Base-by-base conservation (phyloP, 768 basidiomycete species). In the Suillus subluteus region DNA sequence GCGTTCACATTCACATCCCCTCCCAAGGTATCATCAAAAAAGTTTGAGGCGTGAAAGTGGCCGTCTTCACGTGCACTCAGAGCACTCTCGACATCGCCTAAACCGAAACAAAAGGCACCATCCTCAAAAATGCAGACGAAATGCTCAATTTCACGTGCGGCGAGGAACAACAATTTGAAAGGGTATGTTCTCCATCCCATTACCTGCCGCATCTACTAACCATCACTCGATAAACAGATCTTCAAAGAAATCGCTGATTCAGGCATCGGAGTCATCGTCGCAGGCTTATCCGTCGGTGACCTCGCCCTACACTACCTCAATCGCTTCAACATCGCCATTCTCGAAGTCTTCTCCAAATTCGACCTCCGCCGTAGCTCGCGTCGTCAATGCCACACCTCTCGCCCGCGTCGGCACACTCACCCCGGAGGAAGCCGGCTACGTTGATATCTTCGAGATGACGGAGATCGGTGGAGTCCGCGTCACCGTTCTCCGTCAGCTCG, bases 71-170 rank as follows among this genome's bases (percentile, higher is more conserved):
- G 0, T 93, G 89, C 68, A 91, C n/a, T n/a, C n/a, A n/a, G n/a
- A n/a, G n/a, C n/a, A n/a, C 93, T 1, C 83, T 99, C 67, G 98
- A 98, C 75, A 87, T 94, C 65, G 88, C 96, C 3, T 97, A 99
- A 79, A 98, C 98, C 7, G 98, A 99, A 79, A 99, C 98, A 21
- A 99, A 99, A 78, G 98, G 97, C 62, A 99, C 98, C 11, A 98
- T 99, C 13, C 86, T 99, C 72, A 94, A 96, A 77, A 98, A 88
- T 75, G 94, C 96, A 11, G 91, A 97, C 58, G 97, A 99, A 76
- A 93, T 99, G 89, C 85, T 99, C 69, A 96, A 98, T 81, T 99
- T 99, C 74, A 95, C 96, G 0, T 84, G 87, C 3, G 97, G 95
- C 21, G 98, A 99, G 79, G 98, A 99, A 80, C 91, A 96, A 77